Evolutionary conservation across 345 rosid genomes (phyloP), one percentile per base, ranked within the genome.

Genomic region (Boechera retrofracta): DNA sequence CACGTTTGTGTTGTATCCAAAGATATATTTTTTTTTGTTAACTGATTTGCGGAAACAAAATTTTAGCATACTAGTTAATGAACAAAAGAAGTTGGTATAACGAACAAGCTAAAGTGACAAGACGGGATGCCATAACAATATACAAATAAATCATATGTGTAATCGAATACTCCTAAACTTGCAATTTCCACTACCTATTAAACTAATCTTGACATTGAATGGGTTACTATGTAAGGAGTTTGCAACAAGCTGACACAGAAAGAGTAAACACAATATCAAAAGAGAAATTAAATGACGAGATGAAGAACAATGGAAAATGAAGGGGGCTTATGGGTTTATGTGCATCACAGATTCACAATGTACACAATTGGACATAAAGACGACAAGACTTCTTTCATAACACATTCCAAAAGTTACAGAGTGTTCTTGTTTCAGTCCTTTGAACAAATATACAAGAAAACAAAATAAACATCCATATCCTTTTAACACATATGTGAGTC

Each of bases 361-460:
- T 51, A 24, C 60, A 38, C 33, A 16, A 16, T 4, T 70, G 15
- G 11, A 18, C 21, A 69, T 2, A 57, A 18, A 59, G 67, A 45
- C 29, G 6, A 53, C 45, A 38, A 12, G n/a, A 39, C 54, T 29
- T 33, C 15, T 52, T 13, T 38, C 53, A 49, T 26, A 26, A 36
- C 39, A 51, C 4, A 49, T 36, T 38, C 41, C 39, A 72, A 72
- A 36, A 61, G 16, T n/a, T 38, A 5, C 51, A 72, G 29, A 72
- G 4, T 60, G 75, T n/a, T 48, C 28, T 9, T 15, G 39, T 61
- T 61, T 51, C 10, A 11, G 42, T 53, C 69, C 21, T 51, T 33
- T 36, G 39, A 52, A 10, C 15, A 52, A 24, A 10, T 24, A 9
- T 5, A 55, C 18, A 29, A 5, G 36, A 5, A 54, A 61, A 60